Evolutionary conservation across 352 stramenopile species (phyloP).

Genomic region (Phytophthora fragariae): DNA sequence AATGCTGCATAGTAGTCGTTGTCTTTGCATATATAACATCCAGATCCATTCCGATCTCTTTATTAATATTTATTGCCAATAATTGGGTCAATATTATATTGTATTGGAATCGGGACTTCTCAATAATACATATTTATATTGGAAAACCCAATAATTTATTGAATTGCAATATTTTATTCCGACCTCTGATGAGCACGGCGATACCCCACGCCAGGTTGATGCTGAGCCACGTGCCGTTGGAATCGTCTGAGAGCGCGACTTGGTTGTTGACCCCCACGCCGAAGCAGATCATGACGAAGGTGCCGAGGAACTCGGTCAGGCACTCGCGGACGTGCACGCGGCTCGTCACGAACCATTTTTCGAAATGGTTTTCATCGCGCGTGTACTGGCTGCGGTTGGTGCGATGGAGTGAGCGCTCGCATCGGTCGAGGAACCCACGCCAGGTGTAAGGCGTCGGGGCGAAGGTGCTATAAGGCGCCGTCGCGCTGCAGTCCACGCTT

Average conservation of each 20-base stretch:
- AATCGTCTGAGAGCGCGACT: constrained; percentile 16
- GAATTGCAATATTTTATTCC: too few species aligned
- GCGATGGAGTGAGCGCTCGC: constrained; percentile 27
- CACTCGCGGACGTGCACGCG: constrained; percentile 26
- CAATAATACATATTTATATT: too few species aligned
- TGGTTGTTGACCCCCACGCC: constrained; percentile 38
- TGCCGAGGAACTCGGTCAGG: constrained; percentile 22
- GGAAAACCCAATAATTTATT: too few species aligned
- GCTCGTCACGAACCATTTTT: constrained; percentile 25
- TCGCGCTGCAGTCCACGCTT: constrained; percentile 1
- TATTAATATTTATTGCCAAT: too few species aligned
- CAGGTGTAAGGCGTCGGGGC: constrained; percentile 10
- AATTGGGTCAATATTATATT: too few species aligned
- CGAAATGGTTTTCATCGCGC: constrained; percentile 19
- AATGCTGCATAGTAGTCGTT: too few species aligned
- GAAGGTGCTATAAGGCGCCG: constrained; percentile 10
- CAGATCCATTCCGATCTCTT: too few species aligned
- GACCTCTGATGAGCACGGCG: too few species aligned
- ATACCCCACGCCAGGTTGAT: constrained; percentile 34
- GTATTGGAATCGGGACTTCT: too few species aligned
- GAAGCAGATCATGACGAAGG: constrained; percentile 34
- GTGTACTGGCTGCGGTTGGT: constrained; percentile 33
- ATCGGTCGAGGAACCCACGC: constrained; percentile 27
- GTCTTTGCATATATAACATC: too few species aligned
- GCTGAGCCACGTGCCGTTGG: constrained; percentile 34